Evolutionary conservation across 2,329 filamentous ascomycete genomes (phyloP).

Genomic region (Epichloe brachyelytri): DNA sequence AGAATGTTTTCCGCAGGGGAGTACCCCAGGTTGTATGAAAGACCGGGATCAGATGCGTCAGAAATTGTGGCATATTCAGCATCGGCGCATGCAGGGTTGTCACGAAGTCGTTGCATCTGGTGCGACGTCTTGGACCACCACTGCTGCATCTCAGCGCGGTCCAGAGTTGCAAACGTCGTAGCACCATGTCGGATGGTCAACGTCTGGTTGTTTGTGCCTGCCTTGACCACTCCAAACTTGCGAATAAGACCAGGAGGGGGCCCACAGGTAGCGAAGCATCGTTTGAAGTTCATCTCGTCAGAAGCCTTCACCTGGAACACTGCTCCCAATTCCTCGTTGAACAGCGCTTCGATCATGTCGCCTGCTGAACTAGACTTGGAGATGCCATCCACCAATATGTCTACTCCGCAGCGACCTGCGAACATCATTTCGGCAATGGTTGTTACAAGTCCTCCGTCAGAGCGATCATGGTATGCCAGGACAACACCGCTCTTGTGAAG

Average conservation of each 20-base stretch:
- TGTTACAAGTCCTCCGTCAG: slow-evolving; percentile 83
- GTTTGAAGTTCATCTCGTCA: slow-evolving; percentile 73
- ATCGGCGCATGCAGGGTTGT: slow-evolving; percentile 79
- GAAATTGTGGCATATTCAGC: slow-evolving; percentile 64
- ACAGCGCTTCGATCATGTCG: slow-evolving; percentile 63
- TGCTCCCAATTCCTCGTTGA: slow-evolving; percentile 92
- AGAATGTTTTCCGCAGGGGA: slow-evolving; percentile 65
- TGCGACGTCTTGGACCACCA: slow-evolving; percentile 83
- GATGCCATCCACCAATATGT: slow-evolving; percentile 69
- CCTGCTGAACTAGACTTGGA: slow-evolving; percentile 48
- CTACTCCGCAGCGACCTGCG: slow-evolving; percentile 78
- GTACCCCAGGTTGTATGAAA: slow-evolving; percentile 74
- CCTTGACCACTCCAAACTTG: slow-evolving; percentile 68
- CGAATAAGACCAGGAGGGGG: slow-evolving; percentile 70
- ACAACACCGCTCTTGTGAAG: slow-evolving; percentile 51
- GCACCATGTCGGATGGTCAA: slow-evolving; percentile 63
- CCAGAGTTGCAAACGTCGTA: slow-evolving; percentile 53
- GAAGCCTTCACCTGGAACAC: slow-evolving; percentile 87
- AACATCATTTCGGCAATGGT: slow-evolving; percentile 97
- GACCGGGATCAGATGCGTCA: slow-evolving; percentile 66
- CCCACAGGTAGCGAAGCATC: slow-evolving; percentile 83
- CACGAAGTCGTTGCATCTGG: slow-evolving; percentile 79
- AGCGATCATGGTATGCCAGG: slow-evolving; percentile 87
- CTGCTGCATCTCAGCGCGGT: slow-evolving; percentile 64
- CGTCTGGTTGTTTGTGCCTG: slow-evolving; percentile 59